Base-by-base conservation (phyloP, 257 asterid species). In the Nicotiana attenuata region DNA sequence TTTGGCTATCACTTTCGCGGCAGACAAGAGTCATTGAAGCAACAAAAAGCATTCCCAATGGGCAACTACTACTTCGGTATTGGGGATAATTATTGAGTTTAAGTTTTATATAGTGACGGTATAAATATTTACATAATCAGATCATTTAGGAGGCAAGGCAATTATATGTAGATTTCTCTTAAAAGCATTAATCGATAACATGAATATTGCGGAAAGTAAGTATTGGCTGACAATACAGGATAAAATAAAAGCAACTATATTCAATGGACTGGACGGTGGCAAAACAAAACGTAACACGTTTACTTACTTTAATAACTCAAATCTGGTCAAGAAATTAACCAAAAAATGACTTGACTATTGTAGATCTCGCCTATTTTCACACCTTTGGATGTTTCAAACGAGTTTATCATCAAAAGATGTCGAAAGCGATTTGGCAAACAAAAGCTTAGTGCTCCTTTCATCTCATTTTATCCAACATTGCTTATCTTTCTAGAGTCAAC, bases 1-100 rank as follows among this genome's bases (percentile, higher is more conserved):
- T 50, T 75, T 75, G 63, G 53, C 79, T 50, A 50, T 75, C 80
- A 75, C 80, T 75, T 75, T 75, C 80, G 80, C 24, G 80, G 63
- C 80, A 50, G 80, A 75, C 80, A 73, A 24, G 24, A 22, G 5
- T 16, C 10, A 73, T 24, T 50, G 63, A 47, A 22, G 45, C 79
- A 47, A 73, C 79, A 73, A 45, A 45, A 73, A 73, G 61, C 61
- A 47, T 73, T 73, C 16, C 52, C 79, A 15, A 47, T 50, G 22
- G 24, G 24, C 41, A 50, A 24, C 59, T 73, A 50, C 35, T 7
- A 65, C 22, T 65, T 29, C 73, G 29, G 29, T 1, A 16, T 65
- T 65, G 3, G 1, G 6, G 29, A 65, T 5, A 28, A 29, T 29
- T 64, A 29, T 65, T 31, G 24, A 65, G 50, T 16, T 65, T 65